A percentile compares a stretch with the other conserved stretches of the same genome.
These are phyloP conservation scores for Amaranthus cruentus DNA, from an alignment of 148 eudicot genomes.

Conservation along the genomic window DNA sequence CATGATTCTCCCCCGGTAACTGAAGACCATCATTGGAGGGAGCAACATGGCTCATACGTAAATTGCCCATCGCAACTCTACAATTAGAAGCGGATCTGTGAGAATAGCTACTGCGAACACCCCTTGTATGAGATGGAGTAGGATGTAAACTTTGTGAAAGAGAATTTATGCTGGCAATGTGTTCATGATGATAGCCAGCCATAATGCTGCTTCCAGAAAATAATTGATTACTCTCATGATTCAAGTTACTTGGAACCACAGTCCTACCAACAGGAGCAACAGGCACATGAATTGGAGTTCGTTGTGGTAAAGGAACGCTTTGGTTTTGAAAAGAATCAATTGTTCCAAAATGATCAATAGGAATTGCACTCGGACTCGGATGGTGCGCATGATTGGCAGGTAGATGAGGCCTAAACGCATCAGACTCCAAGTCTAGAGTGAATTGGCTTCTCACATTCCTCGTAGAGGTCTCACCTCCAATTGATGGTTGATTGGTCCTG, in stretches of 20 bases:
- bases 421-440: constrained; percentile 47
- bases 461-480: constrained; percentile 46
- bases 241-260: constrained; percentile 26
- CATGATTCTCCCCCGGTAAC: constrained; percentile 42
- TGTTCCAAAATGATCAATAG: constrained; percentile 40
- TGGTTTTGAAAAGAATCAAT: constrained; percentile 41
- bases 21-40: constrained; percentile 45
- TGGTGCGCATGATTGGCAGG: constrained; percentile 38
- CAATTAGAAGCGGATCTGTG: constrained; percentile 39
- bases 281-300: constrained; percentile 42
- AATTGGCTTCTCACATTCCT: constrained; percentile 77
- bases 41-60: constrained; percentile 32
- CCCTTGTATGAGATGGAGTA: constrained; percentile 40
- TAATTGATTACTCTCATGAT: constrained; percentile 38
- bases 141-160: constrained; percentile 39
- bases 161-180: constrained; percentile 31
- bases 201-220: constrained; percentile 35
- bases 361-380: constrained; percentile 31
- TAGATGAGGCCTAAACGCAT: constrained; percentile 37
- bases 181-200: no score
- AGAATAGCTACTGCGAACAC: constrained; percentile 40
- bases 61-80: constrained; percentile 40
- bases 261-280: constrained; percentile 52
- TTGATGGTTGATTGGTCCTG: constrained; percentile 47
- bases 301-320: constrained; percentile 45